Percentiles rank a stretch among this genome's conserved stretches.
Conservation (phyloP, 202 grass and related monocot species). For the Bolboschoenoplectus hybrid region DNA sequence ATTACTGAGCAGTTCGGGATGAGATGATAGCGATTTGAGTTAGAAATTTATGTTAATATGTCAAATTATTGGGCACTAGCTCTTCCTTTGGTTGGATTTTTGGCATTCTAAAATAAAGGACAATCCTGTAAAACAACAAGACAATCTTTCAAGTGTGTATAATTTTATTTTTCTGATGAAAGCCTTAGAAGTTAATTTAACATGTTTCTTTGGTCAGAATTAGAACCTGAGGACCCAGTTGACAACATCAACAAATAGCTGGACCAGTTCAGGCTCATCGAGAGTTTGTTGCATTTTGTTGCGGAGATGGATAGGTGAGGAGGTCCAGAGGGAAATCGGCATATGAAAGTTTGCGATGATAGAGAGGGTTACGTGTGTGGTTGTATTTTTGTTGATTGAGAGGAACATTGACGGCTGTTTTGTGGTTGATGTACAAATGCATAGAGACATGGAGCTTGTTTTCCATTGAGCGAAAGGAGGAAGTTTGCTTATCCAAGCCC, state of each 20-base stretch:
- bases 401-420: constrained; percentile 61
- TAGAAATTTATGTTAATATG: constrained; percentile 13
- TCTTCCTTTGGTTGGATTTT: neutral
- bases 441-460: constrained; percentile 60
- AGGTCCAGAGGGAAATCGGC: constrained; percentile 79
- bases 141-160: neutral
- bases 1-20: neutral
- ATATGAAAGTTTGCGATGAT: constrained; percentile 63
- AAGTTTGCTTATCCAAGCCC: constrained; percentile 72
- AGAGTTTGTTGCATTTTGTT: constrained; percentile 52
- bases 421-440: constrained; percentile 57
- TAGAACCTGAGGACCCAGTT: constrained; percentile 57
- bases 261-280: constrained; percentile 49
- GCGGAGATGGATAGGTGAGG: constrained; percentile 68
- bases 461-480: constrained; percentile 83
- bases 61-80: neutral
- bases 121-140: neutral
- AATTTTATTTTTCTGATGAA: constrained; percentile 26
- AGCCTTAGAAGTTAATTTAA: neutral
- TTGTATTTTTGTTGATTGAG: constrained; percentile 50
- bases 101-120: neutral
- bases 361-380: constrained; percentile 65
- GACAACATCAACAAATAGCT: constrained; percentile 63
- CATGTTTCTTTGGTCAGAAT: neutral
- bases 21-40: neutral